phyloP scores from a whole-genome alignment of 352 stramenopile species.

The Pythium aquatile region DNA sequence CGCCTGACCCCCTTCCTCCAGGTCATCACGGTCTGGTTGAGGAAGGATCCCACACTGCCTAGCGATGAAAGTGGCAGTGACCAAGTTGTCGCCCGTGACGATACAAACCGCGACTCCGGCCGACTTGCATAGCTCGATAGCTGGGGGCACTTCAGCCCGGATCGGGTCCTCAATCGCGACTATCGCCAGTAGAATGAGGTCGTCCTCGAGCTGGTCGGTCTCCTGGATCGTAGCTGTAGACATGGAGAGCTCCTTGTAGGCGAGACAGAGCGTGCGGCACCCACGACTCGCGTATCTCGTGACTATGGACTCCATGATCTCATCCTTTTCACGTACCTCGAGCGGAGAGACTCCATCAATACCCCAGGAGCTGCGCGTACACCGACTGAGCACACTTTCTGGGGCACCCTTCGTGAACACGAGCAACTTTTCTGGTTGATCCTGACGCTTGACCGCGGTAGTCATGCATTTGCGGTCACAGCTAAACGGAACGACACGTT shows the following conservation, averaged over 20 bases:
- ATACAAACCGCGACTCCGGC: constrained; percentile 92
- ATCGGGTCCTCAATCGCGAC: constrained; percentile 94
- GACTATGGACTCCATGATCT: constrained; percentile 42
- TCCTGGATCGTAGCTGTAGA: constrained; percentile 13
- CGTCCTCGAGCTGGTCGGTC: constrained; percentile 32
- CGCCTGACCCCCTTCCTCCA: neutral
- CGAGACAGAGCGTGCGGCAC: constrained; percentile 78
- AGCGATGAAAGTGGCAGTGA: constrained; percentile 89
- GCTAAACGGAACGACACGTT: constrained; percentile 81
- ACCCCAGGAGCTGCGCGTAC: constrained; percentile 25
- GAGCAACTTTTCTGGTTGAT: constrained; percentile 10
- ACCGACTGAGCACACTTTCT: constrained; percentile 54
- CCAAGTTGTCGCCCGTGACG: constrained; percentile 91
- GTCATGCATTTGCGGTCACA: constrained; percentile 95
- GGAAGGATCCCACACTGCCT: constrained; percentile 85
- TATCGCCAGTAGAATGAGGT: constrained; percentile 62
- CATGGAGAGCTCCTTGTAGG: constrained; percentile 37
- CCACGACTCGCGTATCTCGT: constrained; percentile 57
- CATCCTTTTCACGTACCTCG: constrained; percentile 12
- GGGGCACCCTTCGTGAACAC: constrained; percentile 54
- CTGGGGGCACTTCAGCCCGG: constrained; percentile 82
- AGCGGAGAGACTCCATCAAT: neutral
- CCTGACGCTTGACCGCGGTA: constrained; percentile 55
- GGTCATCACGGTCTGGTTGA: constrained; percentile 27
- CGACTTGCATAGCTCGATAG: constrained; percentile 89